These are phyloP conservation scores for Platanthera guangdongensis DNA, from an alignment of 106 monocot genomes.

Conservation along the genomic window DNA sequence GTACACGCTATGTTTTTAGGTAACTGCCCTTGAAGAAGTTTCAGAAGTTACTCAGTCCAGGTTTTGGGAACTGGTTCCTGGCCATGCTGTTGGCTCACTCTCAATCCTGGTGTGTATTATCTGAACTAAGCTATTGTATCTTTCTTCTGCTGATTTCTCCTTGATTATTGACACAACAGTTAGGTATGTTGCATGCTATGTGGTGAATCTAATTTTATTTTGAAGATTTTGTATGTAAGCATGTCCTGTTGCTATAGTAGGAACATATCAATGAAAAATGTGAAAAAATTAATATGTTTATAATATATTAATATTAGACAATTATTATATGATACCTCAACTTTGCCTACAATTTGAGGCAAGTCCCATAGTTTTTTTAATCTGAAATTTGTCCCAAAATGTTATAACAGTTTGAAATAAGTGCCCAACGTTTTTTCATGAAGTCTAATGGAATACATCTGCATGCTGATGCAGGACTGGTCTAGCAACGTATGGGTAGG, in stretches of 20 bases:
- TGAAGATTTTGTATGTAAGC: background rate
- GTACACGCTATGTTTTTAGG: constrained; percentile 26
- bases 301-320: too few relatives aligned
- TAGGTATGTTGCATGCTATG: background rate
- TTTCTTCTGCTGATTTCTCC: background rate
- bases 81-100: constrained; percentile 73
- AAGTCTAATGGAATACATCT: too few relatives aligned
- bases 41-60: constrained; percentile 69
- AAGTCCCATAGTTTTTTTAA: too few relatives aligned
- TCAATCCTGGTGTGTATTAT: constrained; percentile 55
- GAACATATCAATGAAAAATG: background rate
- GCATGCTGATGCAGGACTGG: too few relatives aligned
- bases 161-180: background rate
- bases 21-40: constrained; percentile 69
- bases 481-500: too few relatives aligned
- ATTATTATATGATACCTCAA: too few relatives aligned
- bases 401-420: too few relatives aligned
- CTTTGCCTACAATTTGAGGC: too few relatives aligned
- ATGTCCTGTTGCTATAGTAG: background rate
- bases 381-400: too few relatives aligned
- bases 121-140: background rate
- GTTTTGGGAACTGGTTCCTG: constrained; percentile 97
- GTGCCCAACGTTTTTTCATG: too few relatives aligned
- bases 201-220: background rate
- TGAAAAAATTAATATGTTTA: background rate